These are phyloP conservation scores for Onygenales sp. DNA, from an alignment of 2,329 filamentous ascomycete species.

Conservation along the genomic window DNA sequence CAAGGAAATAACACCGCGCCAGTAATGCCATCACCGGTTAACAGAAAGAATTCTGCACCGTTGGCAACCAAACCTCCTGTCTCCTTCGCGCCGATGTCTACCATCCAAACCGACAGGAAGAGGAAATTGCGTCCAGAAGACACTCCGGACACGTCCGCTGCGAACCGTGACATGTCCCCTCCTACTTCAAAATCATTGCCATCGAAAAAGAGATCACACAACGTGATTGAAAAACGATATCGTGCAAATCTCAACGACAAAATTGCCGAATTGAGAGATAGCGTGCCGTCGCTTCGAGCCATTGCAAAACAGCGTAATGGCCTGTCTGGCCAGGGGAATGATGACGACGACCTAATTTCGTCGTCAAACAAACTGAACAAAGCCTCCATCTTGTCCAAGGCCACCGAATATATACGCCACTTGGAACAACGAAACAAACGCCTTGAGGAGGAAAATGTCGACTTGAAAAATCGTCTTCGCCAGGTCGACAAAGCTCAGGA, in stretches of 20 bases:
- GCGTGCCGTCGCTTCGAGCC: conserved; percentile 79
- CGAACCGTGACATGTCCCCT: conserved; percentile 47
- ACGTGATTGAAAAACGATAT: conserved; percentile 97
- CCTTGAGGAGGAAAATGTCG: conserved; percentile 69
- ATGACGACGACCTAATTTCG: conserved; percentile 71
- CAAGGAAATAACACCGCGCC: neutral
- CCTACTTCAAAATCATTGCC: conserved; percentile 42
- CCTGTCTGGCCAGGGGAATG: conserved; percentile 55
- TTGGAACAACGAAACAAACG: conserved; percentile 83
- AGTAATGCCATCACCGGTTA: neutral
- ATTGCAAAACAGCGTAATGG: conserved; percentile 54
- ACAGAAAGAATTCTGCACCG: neutral
- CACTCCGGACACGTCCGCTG: conserved; percentile 23
- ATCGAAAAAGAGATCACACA: conserved; percentile 89
- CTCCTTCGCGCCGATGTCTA: neutral
- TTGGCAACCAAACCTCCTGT: neutral
- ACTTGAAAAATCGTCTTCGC: conserved; percentile 67
- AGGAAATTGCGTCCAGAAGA: conserved; percentile 59
- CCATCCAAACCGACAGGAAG: conserved; percentile 42
- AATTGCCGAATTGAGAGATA: conserved; percentile 83
- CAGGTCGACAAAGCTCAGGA: conserved; percentile 60
- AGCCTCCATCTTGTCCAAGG: conserved; percentile 90
- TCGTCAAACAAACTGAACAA: conserved; percentile 95
- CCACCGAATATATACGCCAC: conserved; percentile 91
- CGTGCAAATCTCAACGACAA: conserved; percentile 95